Conservation (phyloP, 1,284 basidiomycete genomes). For the Rhodotorula sp. region DNA sequence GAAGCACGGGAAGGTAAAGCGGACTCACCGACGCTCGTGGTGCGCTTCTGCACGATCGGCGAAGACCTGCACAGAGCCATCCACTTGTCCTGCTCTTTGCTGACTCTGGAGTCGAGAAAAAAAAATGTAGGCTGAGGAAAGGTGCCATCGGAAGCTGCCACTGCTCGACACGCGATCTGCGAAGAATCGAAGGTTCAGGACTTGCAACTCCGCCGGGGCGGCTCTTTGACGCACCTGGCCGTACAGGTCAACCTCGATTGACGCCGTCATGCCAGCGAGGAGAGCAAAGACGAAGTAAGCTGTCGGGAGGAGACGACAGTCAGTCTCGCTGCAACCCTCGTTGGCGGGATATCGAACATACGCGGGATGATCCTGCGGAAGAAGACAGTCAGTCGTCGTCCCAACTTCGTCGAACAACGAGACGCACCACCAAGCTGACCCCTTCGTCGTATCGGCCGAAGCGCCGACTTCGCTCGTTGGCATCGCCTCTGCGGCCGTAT, state of each 20-base stretch:
- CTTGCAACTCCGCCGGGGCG: too few species aligned
- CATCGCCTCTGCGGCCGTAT: neutral
- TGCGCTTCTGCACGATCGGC: constrained; percentile 7
- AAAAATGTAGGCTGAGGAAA: too few species aligned
- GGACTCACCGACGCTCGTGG: constrained; percentile 12
- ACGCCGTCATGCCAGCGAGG: neutral
- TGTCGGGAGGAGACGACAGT: neutral
- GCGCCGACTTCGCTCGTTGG: neutral
- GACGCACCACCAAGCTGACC: constrained; percentile 5
- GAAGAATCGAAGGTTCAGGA: too few species aligned
- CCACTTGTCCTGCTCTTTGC: constrained; percentile 7
- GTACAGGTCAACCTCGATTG: constrained; percentile 16
- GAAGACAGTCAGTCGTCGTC: too few species aligned
- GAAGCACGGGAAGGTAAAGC: neutral
- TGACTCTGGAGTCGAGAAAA: neutral
- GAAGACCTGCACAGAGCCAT: constrained; percentile 5
- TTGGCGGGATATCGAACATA: neutral
- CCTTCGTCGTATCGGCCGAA: neutral
- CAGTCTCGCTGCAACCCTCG: neutral
- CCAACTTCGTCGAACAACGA: too few species aligned
- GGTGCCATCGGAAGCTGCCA: neutral
- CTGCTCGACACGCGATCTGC: constrained; percentile 16
- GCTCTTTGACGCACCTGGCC: neutral
- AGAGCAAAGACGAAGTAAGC: constrained; percentile 18
- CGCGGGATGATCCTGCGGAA: neutral